Percentiles rank a stretch among this genome's conserved stretches.
These are phyloP conservation scores for Solanum rostratum DNA, from an alignment of 257 asterid genomes.

Conservation along the genomic window DNA sequence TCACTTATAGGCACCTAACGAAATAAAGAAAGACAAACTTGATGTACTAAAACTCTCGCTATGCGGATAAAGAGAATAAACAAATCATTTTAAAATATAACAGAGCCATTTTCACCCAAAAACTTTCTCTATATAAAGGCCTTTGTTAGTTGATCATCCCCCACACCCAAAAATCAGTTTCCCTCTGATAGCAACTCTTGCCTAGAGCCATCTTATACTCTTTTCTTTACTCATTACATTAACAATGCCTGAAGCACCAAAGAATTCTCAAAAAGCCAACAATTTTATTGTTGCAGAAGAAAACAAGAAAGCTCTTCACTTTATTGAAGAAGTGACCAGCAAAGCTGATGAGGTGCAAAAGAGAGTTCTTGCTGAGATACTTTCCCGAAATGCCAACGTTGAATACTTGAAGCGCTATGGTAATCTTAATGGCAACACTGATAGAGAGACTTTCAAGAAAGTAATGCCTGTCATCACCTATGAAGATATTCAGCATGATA, in stretches of 20 bases:
- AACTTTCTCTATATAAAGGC: background rate
- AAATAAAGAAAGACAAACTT: too few relatives aligned
- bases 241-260: constrained; percentile 22
- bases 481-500: constrained; percentile 8
- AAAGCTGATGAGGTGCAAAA: constrained; percentile 17
- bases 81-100: too few relatives aligned
- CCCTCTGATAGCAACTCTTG: background rate
- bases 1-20: too few relatives aligned
- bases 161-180: background rate
- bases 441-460: background rate
- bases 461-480: background rate
- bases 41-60: too few relatives aligned
- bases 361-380: constrained; percentile 19
- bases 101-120: background rate
- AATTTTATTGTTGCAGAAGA: background rate
- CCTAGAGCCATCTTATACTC: background rate
- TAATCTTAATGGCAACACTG: constrained; percentile 12
- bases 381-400: constrained; percentile 8
- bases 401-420: constrained; percentile 19
- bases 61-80: too few relatives aligned
- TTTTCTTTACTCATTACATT: background rate
- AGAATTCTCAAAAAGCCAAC: background rate
- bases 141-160: background rate
- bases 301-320: constrained; percentile 15
- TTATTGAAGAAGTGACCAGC: constrained; percentile 17